A percentile compares a stretch with the other conserved stretches of the same genome.
These are phyloP conservation scores for Trifolium fragiferum DNA, from an alignment of 306 rosid species.

Conservation along the genomic window DNA sequence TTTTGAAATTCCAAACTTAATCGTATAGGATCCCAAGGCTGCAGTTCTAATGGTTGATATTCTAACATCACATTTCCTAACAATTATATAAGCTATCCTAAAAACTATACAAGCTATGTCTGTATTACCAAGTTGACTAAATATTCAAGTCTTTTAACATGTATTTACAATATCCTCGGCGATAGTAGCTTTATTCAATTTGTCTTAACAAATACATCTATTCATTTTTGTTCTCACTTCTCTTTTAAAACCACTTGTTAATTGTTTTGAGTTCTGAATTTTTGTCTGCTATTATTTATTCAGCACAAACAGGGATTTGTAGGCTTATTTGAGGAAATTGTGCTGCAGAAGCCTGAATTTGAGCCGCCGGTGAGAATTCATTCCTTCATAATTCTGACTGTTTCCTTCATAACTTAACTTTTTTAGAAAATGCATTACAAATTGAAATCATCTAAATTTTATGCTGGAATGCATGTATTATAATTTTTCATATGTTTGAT, in stretches of 20 bases:
- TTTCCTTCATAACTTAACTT: constrained; percentile 3
- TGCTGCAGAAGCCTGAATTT: constrained; percentile 60
- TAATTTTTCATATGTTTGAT: constrained; percentile 11
- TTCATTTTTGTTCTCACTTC: constrained; percentile 6
- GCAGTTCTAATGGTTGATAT: constrained; percentile 25
- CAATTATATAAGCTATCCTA: constrained; percentile 12
- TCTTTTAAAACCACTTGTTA: constrained; percentile 21
- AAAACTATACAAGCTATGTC: constrained; percentile 10
- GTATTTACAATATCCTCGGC: neutral
- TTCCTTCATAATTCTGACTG: constrained; percentile 14
- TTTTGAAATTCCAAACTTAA: neutral
- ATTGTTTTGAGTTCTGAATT: constrained; percentile 22
- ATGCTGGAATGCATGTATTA: neutral
- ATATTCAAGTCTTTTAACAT: constrained; percentile 2
- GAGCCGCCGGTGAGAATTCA: constrained; percentile 70
- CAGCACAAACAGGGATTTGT: constrained; percentile 73
- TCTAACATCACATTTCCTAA: too few relatives aligned
- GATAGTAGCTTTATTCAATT: constrained; percentile 19
- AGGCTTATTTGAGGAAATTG: constrained; percentile 61
- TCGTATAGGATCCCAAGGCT: constrained; percentile 1
- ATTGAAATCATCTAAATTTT: constrained; percentile 1
- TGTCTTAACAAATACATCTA: neutral
- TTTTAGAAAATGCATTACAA: neutral
- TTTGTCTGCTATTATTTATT: constrained; percentile 21
- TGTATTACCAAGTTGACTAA: constrained; percentile 11